These are phyloP conservation scores for Grifola frondosa DNA, from an alignment of 1,284 basidiomycete genomes.

Conservation along the genomic window DNA sequence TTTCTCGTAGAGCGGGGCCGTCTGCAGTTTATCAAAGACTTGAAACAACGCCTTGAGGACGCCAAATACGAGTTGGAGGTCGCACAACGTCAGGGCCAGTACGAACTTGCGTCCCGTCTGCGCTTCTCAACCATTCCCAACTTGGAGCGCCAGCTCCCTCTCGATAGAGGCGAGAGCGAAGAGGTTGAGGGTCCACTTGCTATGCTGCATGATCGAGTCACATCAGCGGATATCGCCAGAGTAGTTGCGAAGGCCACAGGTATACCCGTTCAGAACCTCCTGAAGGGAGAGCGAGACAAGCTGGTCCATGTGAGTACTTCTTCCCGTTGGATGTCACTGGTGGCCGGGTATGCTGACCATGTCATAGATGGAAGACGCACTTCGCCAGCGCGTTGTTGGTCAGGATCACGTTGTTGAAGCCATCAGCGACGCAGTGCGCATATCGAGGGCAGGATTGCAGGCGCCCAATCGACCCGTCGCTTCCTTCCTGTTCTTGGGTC, in stretches of 20 bases:
- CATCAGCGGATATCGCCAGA: slow-evolving; percentile 83
- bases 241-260: slow-evolving; percentile 91
- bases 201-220: slow-evolving; percentile 86
- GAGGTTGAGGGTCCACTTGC: slow-evolving; percentile 48
- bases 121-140: slow-evolving; percentile 86
- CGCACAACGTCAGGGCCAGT: slow-evolving; percentile 83
- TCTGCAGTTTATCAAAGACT: slow-evolving; percentile 74
- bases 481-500: slow-evolving; percentile 88
- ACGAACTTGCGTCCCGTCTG: slow-evolving; percentile 78
- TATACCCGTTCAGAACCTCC: slow-evolving; percentile 85
- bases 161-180: slow-evolving; percentile 49
- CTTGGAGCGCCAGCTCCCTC: slow-evolving; percentile 73
- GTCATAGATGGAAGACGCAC: slow-evolving; percentile 78
- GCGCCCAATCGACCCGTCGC: slow-evolving; percentile 86
- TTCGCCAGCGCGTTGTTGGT: slow-evolving; percentile 79
- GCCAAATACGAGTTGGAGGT: slow-evolving; percentile 86
- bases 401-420: slow-evolving; percentile 83
- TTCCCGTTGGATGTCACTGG: slow-evolving; percentile 1
- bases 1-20: slow-evolving; percentile 62
- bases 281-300: slow-evolving; percentile 89
- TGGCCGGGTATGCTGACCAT: slow-evolving; percentile 7
- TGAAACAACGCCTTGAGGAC: slow-evolving; percentile 81
- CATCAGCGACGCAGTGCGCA: slow-evolving; percentile 85
- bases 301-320: slow-evolving; percentile 72
- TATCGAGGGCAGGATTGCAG: slow-evolving; percentile 89